Evolutionary conservation across 2,329 filamentous ascomycete species (phyloP).

Genomic region (Aspergillus vadensis): DNA sequence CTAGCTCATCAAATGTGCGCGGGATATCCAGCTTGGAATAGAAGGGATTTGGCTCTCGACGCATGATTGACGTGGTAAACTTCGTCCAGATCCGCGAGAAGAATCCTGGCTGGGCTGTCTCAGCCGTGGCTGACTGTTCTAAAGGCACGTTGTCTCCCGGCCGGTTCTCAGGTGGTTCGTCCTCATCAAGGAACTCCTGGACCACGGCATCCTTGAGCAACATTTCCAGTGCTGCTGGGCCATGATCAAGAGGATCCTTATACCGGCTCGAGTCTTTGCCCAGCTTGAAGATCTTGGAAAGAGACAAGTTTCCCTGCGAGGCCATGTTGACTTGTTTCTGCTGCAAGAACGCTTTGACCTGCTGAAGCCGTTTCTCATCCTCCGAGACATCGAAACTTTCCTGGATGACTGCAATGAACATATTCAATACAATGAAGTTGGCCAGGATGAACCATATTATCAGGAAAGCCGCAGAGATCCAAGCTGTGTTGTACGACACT

Average conservation of each 20-base stretch:
- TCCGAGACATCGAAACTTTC: constrained; percentile 99
- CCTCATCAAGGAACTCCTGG: constrained; percentile 86
- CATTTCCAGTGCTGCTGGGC: constrained; percentile 91
- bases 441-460: constrained; percentile 94
- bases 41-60: constrained; percentile 88
- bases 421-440: constrained; percentile 95
- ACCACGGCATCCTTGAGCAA: constrained; percentile 94
- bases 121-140: constrained; percentile 35
- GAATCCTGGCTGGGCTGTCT: constrained; percentile 57
- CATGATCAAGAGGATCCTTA: constrained; percentile 86
- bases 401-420: constrained; percentile 99
- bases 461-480: constrained; percentile 89
- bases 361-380: constrained; percentile 94
- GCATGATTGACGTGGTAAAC: constrained; percentile 57
- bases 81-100: constrained; percentile 65
- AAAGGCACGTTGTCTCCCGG: constrained; percentile 33
- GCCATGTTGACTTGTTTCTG: constrained; percentile 78
- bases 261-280: constrained; percentile 62
- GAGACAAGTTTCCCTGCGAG: constrained; percentile 66
- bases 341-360: constrained; percentile 92
- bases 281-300: constrained; percentile 62
- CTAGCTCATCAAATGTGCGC: constrained; percentile 73
- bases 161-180: constrained; percentile 35
- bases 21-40: constrained; percentile 78
- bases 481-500: constrained; percentile 68